Evolutionary conservation across 768 basidiomycete species (phyloP).

Genomic region (Scleroderma citrinum): DNA sequence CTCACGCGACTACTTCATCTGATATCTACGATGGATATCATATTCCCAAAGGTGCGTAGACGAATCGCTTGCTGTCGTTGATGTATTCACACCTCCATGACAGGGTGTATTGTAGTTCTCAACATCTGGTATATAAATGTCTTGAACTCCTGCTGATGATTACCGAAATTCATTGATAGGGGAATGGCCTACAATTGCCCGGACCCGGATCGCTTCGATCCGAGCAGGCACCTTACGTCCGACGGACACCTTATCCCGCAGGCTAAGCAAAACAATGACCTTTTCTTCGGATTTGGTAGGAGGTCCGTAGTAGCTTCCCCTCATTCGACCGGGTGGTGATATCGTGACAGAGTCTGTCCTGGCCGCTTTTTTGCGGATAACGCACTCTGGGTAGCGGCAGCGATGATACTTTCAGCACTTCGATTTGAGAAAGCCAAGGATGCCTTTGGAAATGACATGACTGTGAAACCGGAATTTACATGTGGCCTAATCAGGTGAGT

Average conservation of each 20-base stretch:
- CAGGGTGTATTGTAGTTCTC: not conserved
- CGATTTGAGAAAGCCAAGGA: not conserved
- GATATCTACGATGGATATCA: conserved; percentile 16
- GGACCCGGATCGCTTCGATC: conserved; percentile 1
- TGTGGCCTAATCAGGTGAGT: not conserved
- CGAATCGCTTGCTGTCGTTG: no score
- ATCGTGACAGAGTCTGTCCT: not conserved
- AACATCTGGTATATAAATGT: not conserved
- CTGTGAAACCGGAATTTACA: not conserved
- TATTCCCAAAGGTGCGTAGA: conserved; percentile 15
- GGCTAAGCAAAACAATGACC: not conserved
- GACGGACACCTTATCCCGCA: not conserved
- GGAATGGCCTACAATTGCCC: not conserved
- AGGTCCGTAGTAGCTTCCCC: not conserved
- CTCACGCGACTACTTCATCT: not conserved
- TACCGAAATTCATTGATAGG: not conserved
- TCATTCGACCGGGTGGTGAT: not conserved
- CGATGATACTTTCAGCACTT: not conserved
- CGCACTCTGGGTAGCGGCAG: not conserved
- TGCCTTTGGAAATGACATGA: not conserved
- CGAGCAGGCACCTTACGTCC: not conserved
- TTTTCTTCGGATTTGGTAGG: conserved; percentile 3
- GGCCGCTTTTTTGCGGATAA: not conserved
- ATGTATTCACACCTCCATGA: no score
- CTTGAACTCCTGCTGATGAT: no score